Evolutionary conservation across 1,284 basidiomycete genomes (phyloP), one percentile per base, ranked within the genome.

Genomic region (Veloporphyrellus conicus): DNA sequence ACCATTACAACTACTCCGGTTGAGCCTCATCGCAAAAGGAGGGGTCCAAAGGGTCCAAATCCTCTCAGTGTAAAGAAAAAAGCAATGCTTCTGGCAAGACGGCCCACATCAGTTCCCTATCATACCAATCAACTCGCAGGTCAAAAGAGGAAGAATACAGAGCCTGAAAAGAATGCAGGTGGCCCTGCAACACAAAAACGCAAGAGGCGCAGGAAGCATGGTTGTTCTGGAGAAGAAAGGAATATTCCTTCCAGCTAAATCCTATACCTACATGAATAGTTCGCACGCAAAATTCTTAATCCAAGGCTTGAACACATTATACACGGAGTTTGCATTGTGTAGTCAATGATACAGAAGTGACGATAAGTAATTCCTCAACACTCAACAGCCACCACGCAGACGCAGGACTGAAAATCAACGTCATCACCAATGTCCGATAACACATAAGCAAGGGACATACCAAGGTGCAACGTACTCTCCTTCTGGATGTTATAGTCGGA

Each of bases 21-120:
- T 14, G 71, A 76, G 49, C 71, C 67, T 34, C 63, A 66, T n/a
- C 84, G 79, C 63, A 86, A 81, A 64, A 79, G 75, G 55, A 85
- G 78, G 59, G 83, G 82, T 1, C 83, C 86, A 0, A 94, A 92
- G 63, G 90, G 77, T 0, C 92, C 94, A 0, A 99, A 99, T 70
- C 93, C 95, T 14, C 75, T 99, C 4, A 93, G 91, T 51, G 72
- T 94, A 32, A 93, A 90, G 74, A 97, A 93, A 76, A 93, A 93
- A 71, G 86, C 65, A 47, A 11, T n/a, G 6, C 39, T 43, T 48
- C 35, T n/a, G 25, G 6, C 33, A 15, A 44, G 41, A 29, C 55
- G 39, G 47, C 28, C 31, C 23, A n/a, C 34, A 3, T 28, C 22
- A 25, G 9, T 12, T 6, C 3, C 20, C 3, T 14, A 3, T 16